Conservation (phyloP, 2,329 filamentous ascomycete genomes). For the Aspergillus flavus region DNA sequence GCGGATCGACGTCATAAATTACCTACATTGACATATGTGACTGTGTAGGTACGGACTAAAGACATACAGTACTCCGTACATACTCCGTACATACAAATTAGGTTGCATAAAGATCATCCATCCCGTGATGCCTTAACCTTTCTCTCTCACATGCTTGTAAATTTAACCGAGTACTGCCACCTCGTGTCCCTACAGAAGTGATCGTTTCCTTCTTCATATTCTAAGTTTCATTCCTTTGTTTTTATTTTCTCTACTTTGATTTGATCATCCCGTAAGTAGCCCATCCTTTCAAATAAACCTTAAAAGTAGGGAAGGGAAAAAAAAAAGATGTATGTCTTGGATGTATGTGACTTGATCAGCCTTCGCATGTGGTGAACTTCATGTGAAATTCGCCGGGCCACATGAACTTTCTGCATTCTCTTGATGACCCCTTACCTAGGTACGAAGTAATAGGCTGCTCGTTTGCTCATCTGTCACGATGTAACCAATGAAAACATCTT, state of each 20-base stretch:
- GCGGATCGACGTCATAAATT: neutral
- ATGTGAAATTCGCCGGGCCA: slow-evolving; percentile 7
- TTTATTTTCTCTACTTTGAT: too few relatives aligned
- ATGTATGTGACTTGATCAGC: neutral
- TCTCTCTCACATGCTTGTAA: neutral
- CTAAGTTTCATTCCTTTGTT: neutral
- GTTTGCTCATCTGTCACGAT: neutral
- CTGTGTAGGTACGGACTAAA: too few relatives aligned
- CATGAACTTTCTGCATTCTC: neutral
- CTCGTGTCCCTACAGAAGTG: neutral
- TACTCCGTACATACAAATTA: neutral
- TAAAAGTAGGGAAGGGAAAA: neutral
- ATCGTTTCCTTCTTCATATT: neutral
- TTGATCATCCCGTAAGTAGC: neutral
- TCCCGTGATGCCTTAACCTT: neutral
- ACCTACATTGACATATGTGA: neutral
- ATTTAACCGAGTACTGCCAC: neutral
- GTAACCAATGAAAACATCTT: neutral
- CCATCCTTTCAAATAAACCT: neutral
- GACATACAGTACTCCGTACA: too few relatives aligned
- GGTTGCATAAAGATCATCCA: neutral
- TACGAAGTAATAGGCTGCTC: neutral
- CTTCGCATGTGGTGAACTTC: slow-evolving; percentile 2
- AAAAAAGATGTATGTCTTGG: neutral
- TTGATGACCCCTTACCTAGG: neutral